Percentiles rank a stretch among this genome's conserved stretches.
These are phyloP conservation scores for Tetrahymena thermophila DNA, from an alignment of 73 alveolate species.

Conservation along the genomic window DNA sequence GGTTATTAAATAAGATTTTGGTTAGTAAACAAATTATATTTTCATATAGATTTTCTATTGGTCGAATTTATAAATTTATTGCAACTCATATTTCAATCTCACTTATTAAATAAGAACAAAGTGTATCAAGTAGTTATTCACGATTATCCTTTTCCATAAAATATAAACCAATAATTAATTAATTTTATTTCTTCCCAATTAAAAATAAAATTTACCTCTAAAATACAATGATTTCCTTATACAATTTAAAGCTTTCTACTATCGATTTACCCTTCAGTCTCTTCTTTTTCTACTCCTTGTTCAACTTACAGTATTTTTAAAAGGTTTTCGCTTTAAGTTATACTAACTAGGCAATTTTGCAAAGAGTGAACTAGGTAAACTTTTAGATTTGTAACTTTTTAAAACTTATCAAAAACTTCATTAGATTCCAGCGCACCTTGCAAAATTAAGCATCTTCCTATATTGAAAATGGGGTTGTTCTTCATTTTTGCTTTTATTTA, in stretches of 20 bases:
- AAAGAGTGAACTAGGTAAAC: neutral
- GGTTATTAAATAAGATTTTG: neutral
- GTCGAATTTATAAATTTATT: neutral
- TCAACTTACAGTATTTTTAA: neutral
- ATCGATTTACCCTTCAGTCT: neutral
- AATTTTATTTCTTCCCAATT: neutral
- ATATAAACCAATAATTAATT: neutral
- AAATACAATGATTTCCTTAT: neutral
- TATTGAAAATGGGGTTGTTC: neutral
- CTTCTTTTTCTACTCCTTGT: neutral
- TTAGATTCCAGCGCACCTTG: neutral
- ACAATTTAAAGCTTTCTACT: neutral
- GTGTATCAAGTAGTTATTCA: neutral
- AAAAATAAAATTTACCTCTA: neutral
- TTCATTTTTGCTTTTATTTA: neutral
- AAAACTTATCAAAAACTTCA: neutral
- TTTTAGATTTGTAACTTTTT: neutral
- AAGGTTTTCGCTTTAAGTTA: neutral
- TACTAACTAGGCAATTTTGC: neutral
- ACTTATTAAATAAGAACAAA: neutral
- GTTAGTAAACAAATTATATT: neutral
- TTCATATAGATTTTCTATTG: neutral
- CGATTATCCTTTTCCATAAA: neutral
- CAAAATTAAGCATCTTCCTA: neutral
- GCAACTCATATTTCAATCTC: neutral